A percentile compares a stretch with the other conserved stretches of the same genome.
These are phyloP conservation scores for Tylopilus vinaceipallidus DNA, from an alignment of 768 basidiomycete species.

Conservation along the genomic window DNA sequence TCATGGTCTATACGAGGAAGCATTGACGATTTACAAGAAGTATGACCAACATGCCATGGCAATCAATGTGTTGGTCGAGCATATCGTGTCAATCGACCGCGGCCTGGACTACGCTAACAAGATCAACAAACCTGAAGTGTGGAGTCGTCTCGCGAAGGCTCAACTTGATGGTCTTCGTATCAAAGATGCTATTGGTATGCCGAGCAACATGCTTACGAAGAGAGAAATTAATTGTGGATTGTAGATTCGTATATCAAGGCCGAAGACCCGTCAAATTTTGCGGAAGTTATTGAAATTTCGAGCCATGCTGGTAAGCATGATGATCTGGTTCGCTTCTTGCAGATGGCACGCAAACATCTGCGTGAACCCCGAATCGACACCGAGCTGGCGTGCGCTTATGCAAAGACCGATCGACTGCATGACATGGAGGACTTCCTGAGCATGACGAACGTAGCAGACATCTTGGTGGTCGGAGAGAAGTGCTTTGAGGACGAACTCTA, in stretches of 20 bases:
- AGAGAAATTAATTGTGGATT: conserved; percentile 1
- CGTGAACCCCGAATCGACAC: conserved; percentile 98
- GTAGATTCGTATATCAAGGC: conserved; percentile 97
- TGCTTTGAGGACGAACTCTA: conserved; percentile 98
- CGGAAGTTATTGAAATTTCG: conserved; percentile 94
- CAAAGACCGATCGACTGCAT: conserved; percentile 94
- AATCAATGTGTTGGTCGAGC: conserved; percentile 97
- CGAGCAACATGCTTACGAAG: background rate
- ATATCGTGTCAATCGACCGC: conserved; percentile 96
- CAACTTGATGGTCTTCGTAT: conserved; percentile 97
- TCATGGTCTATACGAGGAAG: conserved; percentile 93
- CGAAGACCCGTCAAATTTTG: conserved; percentile 89
- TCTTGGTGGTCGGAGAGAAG: conserved; percentile 97
- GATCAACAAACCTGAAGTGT: conserved; percentile 94
- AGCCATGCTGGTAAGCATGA: conserved; percentile 89
- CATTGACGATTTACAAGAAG: conserved; percentile 96
- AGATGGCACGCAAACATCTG: conserved; percentile 97
- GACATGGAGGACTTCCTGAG: conserved; percentile 99
- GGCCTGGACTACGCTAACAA: conserved; percentile 95
- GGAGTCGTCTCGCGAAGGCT: conserved; percentile 97
- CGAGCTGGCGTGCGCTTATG: conserved; percentile 96
- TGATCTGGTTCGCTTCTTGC: conserved; percentile 93
- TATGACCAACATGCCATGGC: conserved; percentile 93
- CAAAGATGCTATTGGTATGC: conserved; percentile 92
- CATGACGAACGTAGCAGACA: conserved; percentile 98